These are phyloP conservation scores for Ocimum tenuiflorum DNA, from an alignment of 257 asterid genomes.

Conservation along the genomic window DNA sequence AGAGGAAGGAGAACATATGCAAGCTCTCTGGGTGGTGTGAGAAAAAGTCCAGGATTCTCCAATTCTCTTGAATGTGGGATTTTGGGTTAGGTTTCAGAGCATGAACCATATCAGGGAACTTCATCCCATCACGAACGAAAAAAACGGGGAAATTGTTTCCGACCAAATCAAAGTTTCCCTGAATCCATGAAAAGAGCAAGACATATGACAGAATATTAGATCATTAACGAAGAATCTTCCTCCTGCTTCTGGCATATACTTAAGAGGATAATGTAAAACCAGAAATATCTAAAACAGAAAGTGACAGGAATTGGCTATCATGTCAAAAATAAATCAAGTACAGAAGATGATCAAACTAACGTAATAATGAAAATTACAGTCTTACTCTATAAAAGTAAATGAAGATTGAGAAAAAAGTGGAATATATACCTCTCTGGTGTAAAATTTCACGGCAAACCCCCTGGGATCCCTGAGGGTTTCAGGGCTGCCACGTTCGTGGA, in stretches of 20 bases:
- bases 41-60: conserved; percentile 89
- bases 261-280: background rate
- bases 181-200: conserved; percentile 14
- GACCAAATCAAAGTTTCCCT: conserved; percentile 95
- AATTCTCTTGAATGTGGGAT: conserved; percentile 89
- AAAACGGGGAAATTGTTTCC: conserved; percentile 97
- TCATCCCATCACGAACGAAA: conserved; percentile 85
- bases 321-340: background rate
- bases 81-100: conserved; percentile 91
- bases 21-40: conserved; percentile 94
- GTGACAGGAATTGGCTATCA: background rate
- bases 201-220: background rate
- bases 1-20: conserved; percentile 74
- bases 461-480: conserved; percentile 94
- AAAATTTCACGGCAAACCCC: conserved; percentile 54
- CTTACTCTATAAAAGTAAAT: background rate
- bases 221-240: background rate
- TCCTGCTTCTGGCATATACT: background rate
- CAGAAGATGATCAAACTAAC: background rate
- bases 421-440: conserved; percentile 39
- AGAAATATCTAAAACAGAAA: background rate
- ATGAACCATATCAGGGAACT: conserved; percentile 86
- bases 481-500: conserved; percentile 98
- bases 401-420: background rate
- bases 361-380: background rate